These are phyloP conservation scores for Pythium folliculosum DNA, from an alignment of 352 stramenopile genomes.

Conservation along the genomic window DNA sequence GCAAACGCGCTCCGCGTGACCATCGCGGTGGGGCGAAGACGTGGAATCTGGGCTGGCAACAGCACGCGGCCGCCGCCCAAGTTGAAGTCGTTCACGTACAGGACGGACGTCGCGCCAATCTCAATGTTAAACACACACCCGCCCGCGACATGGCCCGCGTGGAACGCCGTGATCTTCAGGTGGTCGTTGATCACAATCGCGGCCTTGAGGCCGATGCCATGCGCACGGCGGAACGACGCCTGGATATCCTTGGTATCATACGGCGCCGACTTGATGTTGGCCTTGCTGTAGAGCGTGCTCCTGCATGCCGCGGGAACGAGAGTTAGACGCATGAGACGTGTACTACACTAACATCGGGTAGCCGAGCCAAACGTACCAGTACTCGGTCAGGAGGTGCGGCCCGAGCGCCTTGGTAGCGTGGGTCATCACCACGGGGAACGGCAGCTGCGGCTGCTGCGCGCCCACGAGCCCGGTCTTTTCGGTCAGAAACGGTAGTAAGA, in stretches of 20 bases:
- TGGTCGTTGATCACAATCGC: slow-evolving; percentile 60
- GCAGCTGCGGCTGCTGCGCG: slow-evolving; percentile 32
- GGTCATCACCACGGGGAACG: slow-evolving; percentile 65
- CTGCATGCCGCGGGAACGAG: slow-evolving; percentile 14
- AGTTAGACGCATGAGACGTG: too few species aligned
- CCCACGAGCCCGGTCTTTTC: slow-evolving; percentile 49
- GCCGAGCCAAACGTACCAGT: slow-evolving; percentile 45
- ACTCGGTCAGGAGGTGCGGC: slow-evolving; percentile 70
- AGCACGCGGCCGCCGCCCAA: slow-evolving; percentile 70
- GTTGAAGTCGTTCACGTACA: slow-evolving; percentile 85
- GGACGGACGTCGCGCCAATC: slow-evolving; percentile 64
- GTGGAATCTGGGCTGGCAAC: slow-evolving; percentile 66
- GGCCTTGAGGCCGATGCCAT: slow-evolving; percentile 53
- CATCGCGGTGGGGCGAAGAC: slow-evolving; percentile 55
- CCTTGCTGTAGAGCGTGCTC: slow-evolving; percentile 44
- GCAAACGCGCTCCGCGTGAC: slow-evolving; percentile 77
- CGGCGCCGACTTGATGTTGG: slow-evolving; percentile 45
- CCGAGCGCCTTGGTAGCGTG: slow-evolving; percentile 75
- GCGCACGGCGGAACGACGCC: slow-evolving; percentile 51
- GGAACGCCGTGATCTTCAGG: slow-evolving; percentile 80
- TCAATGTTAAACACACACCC: slow-evolving; percentile 80
- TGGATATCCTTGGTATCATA: slow-evolving; percentile 70
- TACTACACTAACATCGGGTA: too few species aligned
- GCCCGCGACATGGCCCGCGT: slow-evolving; percentile 75
- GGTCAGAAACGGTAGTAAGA: slow-evolving; percentile 72